Evolutionary conservation across 1,284 basidiomycete genomes (phyloP).

Genomic region (Heterobasidion parviporum): DNA sequence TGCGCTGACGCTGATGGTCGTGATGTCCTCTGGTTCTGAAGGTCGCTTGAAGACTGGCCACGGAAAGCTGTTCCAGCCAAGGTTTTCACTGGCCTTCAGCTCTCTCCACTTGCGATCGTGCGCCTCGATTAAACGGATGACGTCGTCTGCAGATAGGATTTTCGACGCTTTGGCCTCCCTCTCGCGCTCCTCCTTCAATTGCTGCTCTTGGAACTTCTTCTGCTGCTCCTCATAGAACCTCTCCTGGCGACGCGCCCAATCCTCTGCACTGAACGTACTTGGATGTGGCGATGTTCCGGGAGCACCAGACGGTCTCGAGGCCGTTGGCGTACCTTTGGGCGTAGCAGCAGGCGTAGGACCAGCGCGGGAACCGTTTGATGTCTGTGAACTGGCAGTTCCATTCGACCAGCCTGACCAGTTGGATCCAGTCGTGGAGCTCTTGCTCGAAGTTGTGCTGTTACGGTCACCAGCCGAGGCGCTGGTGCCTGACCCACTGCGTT

Average conservation of each 20-base stretch:
- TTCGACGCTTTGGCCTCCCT: slow-evolving; percentile 33
- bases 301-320: slow-evolving; percentile 15
- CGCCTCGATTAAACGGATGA: slow-evolving; percentile 39
- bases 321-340: slow-evolving; percentile 13
- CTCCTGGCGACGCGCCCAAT: slow-evolving; percentile 48
- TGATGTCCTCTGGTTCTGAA: slow-evolving; percentile 48
- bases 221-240: slow-evolving; percentile 47
- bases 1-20: slow-evolving; percentile 39
- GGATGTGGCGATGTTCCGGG: slow-evolving; percentile 17
- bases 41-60: slow-evolving; percentile 62
- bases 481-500: slow-evolving; percentile 13
- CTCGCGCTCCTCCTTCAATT: slow-evolving; percentile 33
- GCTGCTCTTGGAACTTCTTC: slow-evolving; percentile 50
- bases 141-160: slow-evolving; percentile 43
- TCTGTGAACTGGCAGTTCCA: slow-evolving; percentile 14
- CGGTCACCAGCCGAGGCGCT: slow-evolving; percentile 18
- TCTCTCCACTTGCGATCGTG: slow-evolving; percentile 54
- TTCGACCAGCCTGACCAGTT: slow-evolving; percentile 15
- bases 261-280: slow-evolving; percentile 31
- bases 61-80: slow-evolving; percentile 55
- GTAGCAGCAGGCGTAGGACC: slow-evolving; percentile 17
- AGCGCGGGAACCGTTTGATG: slow-evolving; percentile 16
- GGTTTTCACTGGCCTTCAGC: slow-evolving; percentile 24
- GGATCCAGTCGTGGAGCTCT: slow-evolving; percentile 12
- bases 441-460: slow-evolving; percentile 22